Base-by-base conservation (phyloP, 768 basidiomycete genomes). In the Podaxis sp. region DNA sequence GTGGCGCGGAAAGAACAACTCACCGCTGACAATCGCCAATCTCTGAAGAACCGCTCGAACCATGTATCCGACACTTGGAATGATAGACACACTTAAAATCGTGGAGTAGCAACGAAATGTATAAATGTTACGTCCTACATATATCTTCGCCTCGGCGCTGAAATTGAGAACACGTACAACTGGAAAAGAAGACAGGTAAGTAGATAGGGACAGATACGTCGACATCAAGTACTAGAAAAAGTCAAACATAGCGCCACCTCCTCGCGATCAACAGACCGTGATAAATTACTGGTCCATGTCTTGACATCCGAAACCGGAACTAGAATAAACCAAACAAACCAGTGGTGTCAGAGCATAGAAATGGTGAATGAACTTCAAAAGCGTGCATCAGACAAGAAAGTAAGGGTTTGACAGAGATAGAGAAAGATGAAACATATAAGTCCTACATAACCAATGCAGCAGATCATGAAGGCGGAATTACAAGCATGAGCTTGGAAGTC, bases 251-350 rank as follows among this genome's bases (percentile, higher is more conserved):
- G 11, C 37, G 52, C 52, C 52, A 54, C 52, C 36, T 23, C 36
- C 50, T 7, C 21, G 21, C 13, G 37, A 54, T 54, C 52, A 54
- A 53, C 7, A 21, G 52, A 9, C 37, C 14, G 7, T 58, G 57
- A 58, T 58, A 58, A 37, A 58, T 58, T 58, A 37, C 11, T 58
- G 36, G 25, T 58, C 47, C 36, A 36, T 21, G 47, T 14, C 28
- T 48, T 50, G 32, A 25, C 48, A 27, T 21, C 40, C 23, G 21
- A 32, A 40, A 32, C 3, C 9, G 21, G 28, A 36, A 37, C 46
- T 50, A 58, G 23, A 38, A 50, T 48, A 50, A 35, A 50, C 44
- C 10, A 36, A 27, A 54, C 9, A 18, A 47, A 57, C 18, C 13
- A 32, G 40, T 0, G 32, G 2, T 7, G 2, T 9, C 32, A 32